These are phyloP conservation scores for Pichia gijzeniarum DNA, from an alignment of 805 yeast species.

Conservation along the genomic window DNA sequence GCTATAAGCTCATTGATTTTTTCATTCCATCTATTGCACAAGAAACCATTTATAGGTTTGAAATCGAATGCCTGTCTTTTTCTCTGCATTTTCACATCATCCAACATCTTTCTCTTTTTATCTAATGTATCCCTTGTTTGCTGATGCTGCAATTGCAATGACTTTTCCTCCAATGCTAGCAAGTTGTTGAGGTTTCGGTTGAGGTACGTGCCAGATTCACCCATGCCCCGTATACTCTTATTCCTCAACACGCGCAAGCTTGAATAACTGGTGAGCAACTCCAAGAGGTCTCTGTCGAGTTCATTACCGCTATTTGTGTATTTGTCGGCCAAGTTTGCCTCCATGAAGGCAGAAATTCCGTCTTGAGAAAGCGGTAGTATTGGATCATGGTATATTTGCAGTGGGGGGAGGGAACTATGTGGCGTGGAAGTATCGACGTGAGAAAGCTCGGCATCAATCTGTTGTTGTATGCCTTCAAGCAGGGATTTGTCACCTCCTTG, in stretches of 20 bases:
- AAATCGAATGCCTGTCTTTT: conserved; percentile 38
- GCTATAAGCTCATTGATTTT: conserved; percentile 35
- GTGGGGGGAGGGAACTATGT: no score
- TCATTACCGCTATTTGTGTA: conserved; percentile 7
- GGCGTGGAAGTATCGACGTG: no score
- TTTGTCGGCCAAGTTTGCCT: conserved; percentile 4
- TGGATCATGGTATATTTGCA: no score
- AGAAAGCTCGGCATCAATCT: no score
- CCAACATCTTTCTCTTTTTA: conserved; percentile 36
- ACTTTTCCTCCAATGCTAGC: background rate
- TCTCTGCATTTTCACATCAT: conserved; percentile 38
- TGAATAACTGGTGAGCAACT: conserved; percentile 15
- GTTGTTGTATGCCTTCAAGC: no score
- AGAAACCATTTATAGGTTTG: conserved; percentile 38
- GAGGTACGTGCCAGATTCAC: no score
- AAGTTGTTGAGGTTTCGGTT: background rate
- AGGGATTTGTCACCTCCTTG: background rate
- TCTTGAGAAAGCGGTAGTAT: background rate
- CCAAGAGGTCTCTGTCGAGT: conserved; percentile 6
- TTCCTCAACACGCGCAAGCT: conserved; percentile 9
- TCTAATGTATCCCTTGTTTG: conserved; percentile 15
- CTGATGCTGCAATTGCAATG: background rate
- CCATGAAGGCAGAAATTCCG: background rate
- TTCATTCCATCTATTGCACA: conserved; percentile 46
- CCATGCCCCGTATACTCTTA: background rate